phyloP scores from a whole-genome alignment of 495 filamentous ascomycete genomes.

The Penicillium steckii region DNA sequence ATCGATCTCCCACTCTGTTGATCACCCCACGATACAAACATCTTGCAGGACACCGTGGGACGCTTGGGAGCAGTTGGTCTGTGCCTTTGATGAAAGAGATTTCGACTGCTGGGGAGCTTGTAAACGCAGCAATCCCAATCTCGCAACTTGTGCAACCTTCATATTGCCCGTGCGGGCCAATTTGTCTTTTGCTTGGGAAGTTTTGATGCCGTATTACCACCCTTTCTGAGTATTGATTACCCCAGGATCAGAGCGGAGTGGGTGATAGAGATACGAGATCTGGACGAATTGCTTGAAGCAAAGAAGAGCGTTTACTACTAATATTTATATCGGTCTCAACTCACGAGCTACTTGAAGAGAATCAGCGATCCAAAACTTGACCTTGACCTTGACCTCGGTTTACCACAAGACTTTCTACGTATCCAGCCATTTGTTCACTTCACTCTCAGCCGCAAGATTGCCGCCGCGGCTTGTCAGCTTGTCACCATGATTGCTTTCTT shows the following conservation, averaged over 20 bases:
- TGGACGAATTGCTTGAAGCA: background rate
- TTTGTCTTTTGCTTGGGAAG: background rate
- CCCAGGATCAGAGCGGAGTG: background rate
- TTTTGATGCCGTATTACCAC: conserved; percentile 11
- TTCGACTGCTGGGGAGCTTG: background rate
- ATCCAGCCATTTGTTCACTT: background rate
- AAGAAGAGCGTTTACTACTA: background rate
- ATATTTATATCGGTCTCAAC: background rate
- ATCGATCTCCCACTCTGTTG: background rate
- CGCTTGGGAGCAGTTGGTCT: conserved; percentile 6
- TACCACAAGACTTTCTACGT: background rate
- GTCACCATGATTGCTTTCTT: conserved; percentile 22
- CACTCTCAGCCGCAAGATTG: background rate
- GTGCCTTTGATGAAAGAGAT: conserved; percentile 1
- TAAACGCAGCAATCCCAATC: background rate
- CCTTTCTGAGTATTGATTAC: background rate
- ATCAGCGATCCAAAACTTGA: too few relatives aligned
- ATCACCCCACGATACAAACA: conserved; percentile 4
- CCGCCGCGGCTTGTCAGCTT: background rate
- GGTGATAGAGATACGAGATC: background rate
- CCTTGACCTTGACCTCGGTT: too few relatives aligned
- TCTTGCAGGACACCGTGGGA: background rate
- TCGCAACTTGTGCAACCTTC: background rate
- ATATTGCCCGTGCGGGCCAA: background rate
- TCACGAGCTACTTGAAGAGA: background rate